Conservation (phyloP, 1,139 yeast species). For the Blastobotrys indianensis region DNA sequence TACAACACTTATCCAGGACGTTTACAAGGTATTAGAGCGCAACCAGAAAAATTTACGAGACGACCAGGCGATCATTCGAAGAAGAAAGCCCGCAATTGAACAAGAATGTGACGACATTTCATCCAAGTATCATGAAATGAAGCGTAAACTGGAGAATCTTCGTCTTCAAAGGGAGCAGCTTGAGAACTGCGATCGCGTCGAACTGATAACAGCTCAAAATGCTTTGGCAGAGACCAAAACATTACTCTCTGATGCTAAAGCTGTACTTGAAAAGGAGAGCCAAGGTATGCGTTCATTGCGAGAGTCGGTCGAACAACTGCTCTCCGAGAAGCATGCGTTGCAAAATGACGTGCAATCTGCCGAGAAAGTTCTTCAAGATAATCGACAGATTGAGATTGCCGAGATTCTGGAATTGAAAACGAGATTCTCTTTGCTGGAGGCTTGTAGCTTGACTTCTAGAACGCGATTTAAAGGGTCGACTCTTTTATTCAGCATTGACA, state of each 20-base stretch:
- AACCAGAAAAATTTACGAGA: constrained; percentile 23
- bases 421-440: constrained; percentile 7
- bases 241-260: constrained; percentile 2
- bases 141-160: constrained; percentile 28
- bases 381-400: constrained; percentile 13
- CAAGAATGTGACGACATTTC: constrained; percentile 31
- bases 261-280: constrained; percentile 4
- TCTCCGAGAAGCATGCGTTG: constrained; percentile 12
- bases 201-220: constrained; percentile 11
- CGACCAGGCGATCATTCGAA: constrained; percentile 19
- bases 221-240: constrained; percentile 10
- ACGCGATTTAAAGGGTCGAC: neutral
- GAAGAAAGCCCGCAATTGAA: constrained; percentile 26
- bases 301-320: constrained; percentile 10
- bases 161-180: constrained; percentile 21
- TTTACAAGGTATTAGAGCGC: constrained; percentile 37
- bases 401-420: constrained; percentile 12
- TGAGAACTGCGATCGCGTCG: constrained; percentile 15
- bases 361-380: constrained; percentile 12
- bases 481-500: constrained; percentile 4
- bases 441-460: constrained; percentile 9
- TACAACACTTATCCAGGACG: constrained; percentile 39
- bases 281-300: constrained; percentile 8
- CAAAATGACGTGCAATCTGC: constrained; percentile 15
- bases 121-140: constrained; percentile 28